Evolutionary conservation across 2,329 filamentous ascomycete species (phyloP).

Genomic region (Dothideomycetidae sp.): DNA sequence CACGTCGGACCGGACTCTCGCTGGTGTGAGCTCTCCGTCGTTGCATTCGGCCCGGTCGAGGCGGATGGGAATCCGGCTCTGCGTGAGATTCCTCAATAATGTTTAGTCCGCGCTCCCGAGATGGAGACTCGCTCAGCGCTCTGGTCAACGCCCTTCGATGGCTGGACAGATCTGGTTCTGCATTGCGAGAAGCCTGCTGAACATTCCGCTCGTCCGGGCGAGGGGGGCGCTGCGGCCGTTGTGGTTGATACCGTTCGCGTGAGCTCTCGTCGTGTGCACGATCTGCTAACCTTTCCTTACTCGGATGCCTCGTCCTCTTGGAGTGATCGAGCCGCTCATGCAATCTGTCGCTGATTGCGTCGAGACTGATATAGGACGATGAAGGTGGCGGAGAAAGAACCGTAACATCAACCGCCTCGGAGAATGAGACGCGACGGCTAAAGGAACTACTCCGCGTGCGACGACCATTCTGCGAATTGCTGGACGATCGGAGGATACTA

Average conservation of each 20-base stretch:
- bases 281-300: background rate
- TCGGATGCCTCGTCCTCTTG: background rate
- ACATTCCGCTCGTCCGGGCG: constrained; percentile 1
- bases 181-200: background rate
- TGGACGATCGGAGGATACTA: constrained; percentile 6
- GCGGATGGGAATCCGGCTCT: background rate
- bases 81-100: constrained; percentile 1
- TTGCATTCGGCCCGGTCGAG: background rate
- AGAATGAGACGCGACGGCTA: constrained; percentile 6
- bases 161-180: background rate
- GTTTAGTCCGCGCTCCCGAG: constrained; percentile 5
- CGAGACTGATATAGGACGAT: constrained; percentile 3
- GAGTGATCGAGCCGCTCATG: background rate
- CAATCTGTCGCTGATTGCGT: background rate
- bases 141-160: constrained; percentile 6
- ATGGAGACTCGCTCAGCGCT: constrained; percentile 8
- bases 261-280: no score
- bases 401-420: constrained; percentile 6
- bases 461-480: constrained; percentile 1
- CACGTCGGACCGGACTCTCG: no score
- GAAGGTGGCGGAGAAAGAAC: constrained; percentile 8
- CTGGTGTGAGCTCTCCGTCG: background rate
- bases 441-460: constrained; percentile 5
- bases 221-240: constrained; percentile 1
- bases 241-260: constrained; percentile 4